Conservation (phyloP, 208 protist species). For the Tritrichomonas foetus region DNA sequence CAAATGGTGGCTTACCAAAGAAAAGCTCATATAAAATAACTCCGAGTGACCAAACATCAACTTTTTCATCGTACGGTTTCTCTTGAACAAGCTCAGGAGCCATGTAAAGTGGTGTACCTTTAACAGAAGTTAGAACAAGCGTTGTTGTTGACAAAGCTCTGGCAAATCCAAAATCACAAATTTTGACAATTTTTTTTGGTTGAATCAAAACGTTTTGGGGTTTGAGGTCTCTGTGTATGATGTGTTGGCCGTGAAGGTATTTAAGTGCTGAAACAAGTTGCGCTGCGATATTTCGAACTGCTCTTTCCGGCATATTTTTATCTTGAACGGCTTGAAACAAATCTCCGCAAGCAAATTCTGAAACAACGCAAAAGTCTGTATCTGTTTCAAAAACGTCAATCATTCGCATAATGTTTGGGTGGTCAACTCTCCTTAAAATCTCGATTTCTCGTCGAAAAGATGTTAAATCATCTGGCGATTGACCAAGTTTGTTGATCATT, state of each 20-base stretch:
- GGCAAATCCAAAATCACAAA: conserved; percentile 96
- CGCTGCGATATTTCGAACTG: conserved; percentile 79
- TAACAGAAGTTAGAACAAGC: conserved; percentile 84
- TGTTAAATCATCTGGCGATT: conserved; percentile 70
- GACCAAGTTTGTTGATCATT: conserved; percentile 85
- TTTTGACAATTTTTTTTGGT: conserved; percentile 67
- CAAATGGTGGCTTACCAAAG: conserved; percentile 86
- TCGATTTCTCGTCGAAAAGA: conserved; percentile 32
- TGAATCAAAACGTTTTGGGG: conserved; percentile 86
- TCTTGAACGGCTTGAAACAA: conserved; percentile 70
- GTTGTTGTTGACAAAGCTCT: conserved; percentile 74
- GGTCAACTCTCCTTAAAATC: conserved; percentile 68
- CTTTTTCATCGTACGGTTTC: conserved; percentile 59
- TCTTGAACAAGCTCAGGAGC: conserved; percentile 78
- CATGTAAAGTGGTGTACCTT: conserved; percentile 82
- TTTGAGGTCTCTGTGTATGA: conserved; percentile 85
- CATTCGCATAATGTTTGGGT: conserved; percentile 88
- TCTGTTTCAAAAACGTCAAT: conserved; percentile 90
- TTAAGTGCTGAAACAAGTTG: conserved; percentile 86
- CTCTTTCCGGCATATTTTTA: conserved; percentile 62
- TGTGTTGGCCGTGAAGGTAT: conserved; percentile 87
- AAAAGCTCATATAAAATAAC: conserved; percentile 93
- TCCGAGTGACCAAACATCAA: conserved; percentile 92
- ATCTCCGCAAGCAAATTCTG: conserved; percentile 62
- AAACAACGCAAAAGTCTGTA: conserved; percentile 76